These are phyloP conservation scores for Xylaria sp. DNA, from an alignment of 2,329 filamentous ascomycete genomes.

Conservation along the genomic window DNA sequence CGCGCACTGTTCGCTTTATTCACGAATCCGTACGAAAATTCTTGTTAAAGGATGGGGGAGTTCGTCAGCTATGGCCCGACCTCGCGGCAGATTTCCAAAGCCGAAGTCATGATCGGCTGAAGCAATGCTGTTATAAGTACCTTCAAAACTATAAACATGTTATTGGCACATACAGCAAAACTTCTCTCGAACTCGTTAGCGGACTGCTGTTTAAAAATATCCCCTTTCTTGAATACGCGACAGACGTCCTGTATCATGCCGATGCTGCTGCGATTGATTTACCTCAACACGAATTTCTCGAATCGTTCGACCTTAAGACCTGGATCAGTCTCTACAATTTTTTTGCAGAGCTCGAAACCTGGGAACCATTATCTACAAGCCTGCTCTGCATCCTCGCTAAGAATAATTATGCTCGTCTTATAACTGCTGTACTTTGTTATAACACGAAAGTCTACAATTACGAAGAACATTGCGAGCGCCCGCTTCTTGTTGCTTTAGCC, in stretches of 20 bases:
- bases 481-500: conserved; percentile 11
- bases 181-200: too few species aligned
- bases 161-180: too few species aligned
- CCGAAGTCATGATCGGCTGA: conserved; percentile 54
- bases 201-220: too few species aligned
- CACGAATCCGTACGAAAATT: conserved; percentile 64
- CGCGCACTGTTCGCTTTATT: conserved; percentile 61
- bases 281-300: conserved; percentile 14
- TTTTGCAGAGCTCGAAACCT: neutral
- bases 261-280: conserved; percentile 15
- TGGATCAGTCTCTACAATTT: conserved; percentile 16
- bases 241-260: conserved; percentile 30
- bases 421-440: neutral
- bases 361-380: conserved; percentile 2
- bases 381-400: conserved; percentile 16
- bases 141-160: neutral
- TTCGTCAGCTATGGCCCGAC: conserved; percentile 49
- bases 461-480: conserved; percentile 4
- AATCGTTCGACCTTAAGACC: conserved; percentile 5
- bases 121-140: conserved; percentile 12
- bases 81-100: conserved; percentile 54
- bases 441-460: neutral
- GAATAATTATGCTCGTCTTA: conserved; percentile 20
- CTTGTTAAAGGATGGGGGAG: conserved; percentile 53
- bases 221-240: conserved; percentile 38